Conservation (phyloP, 192 early-diverging fungal species). For the Dimargaris cristalligena region DNA sequence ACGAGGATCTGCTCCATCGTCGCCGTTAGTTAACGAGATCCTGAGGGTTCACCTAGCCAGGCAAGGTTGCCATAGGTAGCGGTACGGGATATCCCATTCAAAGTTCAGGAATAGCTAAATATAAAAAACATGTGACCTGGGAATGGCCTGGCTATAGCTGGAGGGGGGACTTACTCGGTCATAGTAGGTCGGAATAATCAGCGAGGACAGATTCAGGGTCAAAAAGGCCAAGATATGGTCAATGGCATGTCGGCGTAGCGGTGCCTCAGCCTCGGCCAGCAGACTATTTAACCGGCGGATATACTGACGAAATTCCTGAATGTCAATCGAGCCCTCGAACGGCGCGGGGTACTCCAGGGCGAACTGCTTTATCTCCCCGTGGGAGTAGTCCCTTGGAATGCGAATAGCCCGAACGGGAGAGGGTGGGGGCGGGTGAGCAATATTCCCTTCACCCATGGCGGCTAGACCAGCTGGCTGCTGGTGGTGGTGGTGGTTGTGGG, state of each 20-base stretch:
- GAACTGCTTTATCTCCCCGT: constrained; percentile 23
- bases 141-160: no score
- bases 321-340: constrained; percentile 21
- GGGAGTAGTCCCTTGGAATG: constrained; percentile 31
- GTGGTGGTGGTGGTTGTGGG: background rate
- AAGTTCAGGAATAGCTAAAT: no score
- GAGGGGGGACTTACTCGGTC: constrained; percentile 11
- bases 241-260: constrained; percentile 24
- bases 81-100: no score
- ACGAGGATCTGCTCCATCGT: no score
- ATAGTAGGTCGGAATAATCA: constrained; percentile 24
- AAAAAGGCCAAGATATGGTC: constrained; percentile 29
- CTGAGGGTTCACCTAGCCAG: no score
- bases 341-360: constrained; percentile 20
- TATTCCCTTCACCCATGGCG: background rate
- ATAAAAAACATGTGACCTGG: no score
- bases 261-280: constrained; percentile 27
- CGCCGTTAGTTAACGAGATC: no score
- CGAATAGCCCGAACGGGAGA: constrained; percentile 11
- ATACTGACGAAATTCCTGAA: constrained; percentile 22
- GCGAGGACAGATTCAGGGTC: constrained; percentile 29
- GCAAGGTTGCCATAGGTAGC: no score
- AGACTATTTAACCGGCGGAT: constrained; percentile 22
- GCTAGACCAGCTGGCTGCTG: background rate
- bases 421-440: background rate